Evolutionary conservation across 805 yeast species (phyloP), one percentile per base, ranked within the genome.

Genomic region (Kazachstania martiniae): DNA sequence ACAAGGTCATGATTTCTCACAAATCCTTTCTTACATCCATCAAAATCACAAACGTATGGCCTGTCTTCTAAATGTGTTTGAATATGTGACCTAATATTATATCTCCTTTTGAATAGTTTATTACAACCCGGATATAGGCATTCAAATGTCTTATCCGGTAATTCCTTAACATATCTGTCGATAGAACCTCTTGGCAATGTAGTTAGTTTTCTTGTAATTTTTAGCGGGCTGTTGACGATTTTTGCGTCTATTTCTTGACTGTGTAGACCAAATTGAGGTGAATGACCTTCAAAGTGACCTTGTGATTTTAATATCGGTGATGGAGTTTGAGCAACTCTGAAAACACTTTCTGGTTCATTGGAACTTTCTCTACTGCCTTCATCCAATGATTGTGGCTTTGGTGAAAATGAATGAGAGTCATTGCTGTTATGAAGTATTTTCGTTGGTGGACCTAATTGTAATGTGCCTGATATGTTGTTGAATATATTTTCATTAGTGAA

Each of bases 1-100:
- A 84, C 72, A 45, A 91, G 65, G 58, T 91, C 99, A 52, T 91
- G 98, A 41, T 89, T 95, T 40, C 99, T 70, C 16, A 91, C 99
- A 62, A 91, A 91, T 24, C 83, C 72, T 44, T 87, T 83, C 4
- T 72, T 69, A 57, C 99, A 91, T 27, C 66, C 65, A 3, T 63
- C 63, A 27, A 40, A 43, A 25, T 63, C 66, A 60, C 99, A 91
- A 0, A 68, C 62, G 58, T 84, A 89, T 1, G 99, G 99, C 41
- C 96, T 65, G 55, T 93, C 98, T 53, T 89, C 77, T 31, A 91
- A 60, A 63, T 91, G 99, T 1, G 98, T 91, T 54, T 91, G 98
- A 35, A 91, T 87, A 56, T 91, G 99, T 0, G 95, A 84, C 40
- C 97, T 65, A 9, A 85, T 84, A 49, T 91, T 91, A 58, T 93